phyloP scores from a whole-genome alignment of 805 yeast species.

The Candida jianshihensis region DNA sequence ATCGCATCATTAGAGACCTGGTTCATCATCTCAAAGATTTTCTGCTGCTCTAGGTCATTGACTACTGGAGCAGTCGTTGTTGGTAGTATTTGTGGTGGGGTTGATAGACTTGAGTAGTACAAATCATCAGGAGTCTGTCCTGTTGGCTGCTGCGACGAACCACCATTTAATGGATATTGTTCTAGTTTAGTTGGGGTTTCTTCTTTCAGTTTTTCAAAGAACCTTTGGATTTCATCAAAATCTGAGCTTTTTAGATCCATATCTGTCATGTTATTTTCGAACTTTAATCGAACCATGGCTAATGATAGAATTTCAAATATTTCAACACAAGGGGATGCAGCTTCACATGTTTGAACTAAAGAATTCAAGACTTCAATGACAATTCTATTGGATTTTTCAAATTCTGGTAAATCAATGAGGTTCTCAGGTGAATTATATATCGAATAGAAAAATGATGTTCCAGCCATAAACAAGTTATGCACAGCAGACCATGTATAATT shows the following conservation, averaged over 20 bases:
- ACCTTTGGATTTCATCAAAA: slow-evolving; percentile 19
- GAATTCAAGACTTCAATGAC: slow-evolving; percentile 55
- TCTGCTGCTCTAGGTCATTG: slow-evolving; percentile 41
- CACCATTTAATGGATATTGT: no score
- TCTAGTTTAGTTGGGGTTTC: slow-evolving; percentile 10
- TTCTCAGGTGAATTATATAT: slow-evolving; percentile 62
- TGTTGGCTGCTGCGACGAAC: neutral
- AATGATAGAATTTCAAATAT: slow-evolving; percentile 66
- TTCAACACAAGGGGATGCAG: slow-evolving; percentile 65
- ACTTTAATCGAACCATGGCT: slow-evolving; percentile 59
- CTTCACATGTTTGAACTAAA: slow-evolving; percentile 65
- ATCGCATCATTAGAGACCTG: slow-evolving; percentile 53
- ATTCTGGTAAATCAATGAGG: slow-evolving; percentile 36
- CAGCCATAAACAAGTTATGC: slow-evolving; percentile 83
- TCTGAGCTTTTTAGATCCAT: slow-evolving; percentile 4
- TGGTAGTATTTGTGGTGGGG: slow-evolving; percentile 19
- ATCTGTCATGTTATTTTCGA: slow-evolving; percentile 12
- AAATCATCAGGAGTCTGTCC: slow-evolving; percentile 1
- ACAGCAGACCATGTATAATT: slow-evolving; percentile 94
- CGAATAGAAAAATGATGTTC: slow-evolving; percentile 74
- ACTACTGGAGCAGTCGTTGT: neutral
- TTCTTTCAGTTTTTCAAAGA: slow-evolving; percentile 18
- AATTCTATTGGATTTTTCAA: slow-evolving; percentile 40
- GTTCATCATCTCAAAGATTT: slow-evolving; percentile 52
- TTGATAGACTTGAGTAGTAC: slow-evolving; percentile 16